These are phyloP conservation scores for Trichoderma citrinoviride DNA, from an alignment of 2,329 filamentous ascomycete genomes.

Conservation along the genomic window DNA sequence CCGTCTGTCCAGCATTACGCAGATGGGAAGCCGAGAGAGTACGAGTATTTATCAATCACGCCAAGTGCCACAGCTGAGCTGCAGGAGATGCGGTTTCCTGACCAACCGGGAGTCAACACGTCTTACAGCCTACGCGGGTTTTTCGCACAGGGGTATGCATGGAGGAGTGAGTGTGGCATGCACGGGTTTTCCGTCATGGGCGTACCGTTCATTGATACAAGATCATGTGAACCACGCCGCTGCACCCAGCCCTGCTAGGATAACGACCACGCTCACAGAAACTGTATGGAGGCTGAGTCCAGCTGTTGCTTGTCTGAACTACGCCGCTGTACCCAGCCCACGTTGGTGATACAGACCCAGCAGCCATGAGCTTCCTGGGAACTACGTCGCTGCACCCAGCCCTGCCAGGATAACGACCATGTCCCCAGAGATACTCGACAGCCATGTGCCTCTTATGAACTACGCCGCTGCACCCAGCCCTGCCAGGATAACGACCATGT, in stretches of 20 bases:
- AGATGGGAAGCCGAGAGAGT: too few species aligned
- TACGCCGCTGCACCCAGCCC: too few species aligned
- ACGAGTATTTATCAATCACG: too few species aligned
- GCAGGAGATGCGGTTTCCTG: not conserved
- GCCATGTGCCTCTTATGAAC: not conserved
- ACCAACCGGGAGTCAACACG: too few species aligned
- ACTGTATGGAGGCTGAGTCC: not conserved
- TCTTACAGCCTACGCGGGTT: too few species aligned
- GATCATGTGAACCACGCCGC: not conserved
- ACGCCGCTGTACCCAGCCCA: constrained; percentile 8
- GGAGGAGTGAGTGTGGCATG: too few species aligned
- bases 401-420: constrained; percentile 13
- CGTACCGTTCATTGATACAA: too few species aligned
- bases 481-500: too few species aligned
- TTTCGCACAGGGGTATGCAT: too few species aligned
- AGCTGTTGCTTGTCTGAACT: not conserved
- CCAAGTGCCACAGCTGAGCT: not conserved
- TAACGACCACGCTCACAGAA: constrained; percentile 7
- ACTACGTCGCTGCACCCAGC: constrained; percentile 11
- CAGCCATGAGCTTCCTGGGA: not conserved
- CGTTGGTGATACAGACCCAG: not conserved
- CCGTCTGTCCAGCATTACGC: too few species aligned
- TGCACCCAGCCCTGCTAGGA: constrained; percentile 12
- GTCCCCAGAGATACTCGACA: not conserved
- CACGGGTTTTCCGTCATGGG: too few species aligned